These are phyloP conservation scores for Mortierella sp. DNA, from an alignment of 371 early-diverging fungal genomes.

Conservation along the genomic window DNA sequence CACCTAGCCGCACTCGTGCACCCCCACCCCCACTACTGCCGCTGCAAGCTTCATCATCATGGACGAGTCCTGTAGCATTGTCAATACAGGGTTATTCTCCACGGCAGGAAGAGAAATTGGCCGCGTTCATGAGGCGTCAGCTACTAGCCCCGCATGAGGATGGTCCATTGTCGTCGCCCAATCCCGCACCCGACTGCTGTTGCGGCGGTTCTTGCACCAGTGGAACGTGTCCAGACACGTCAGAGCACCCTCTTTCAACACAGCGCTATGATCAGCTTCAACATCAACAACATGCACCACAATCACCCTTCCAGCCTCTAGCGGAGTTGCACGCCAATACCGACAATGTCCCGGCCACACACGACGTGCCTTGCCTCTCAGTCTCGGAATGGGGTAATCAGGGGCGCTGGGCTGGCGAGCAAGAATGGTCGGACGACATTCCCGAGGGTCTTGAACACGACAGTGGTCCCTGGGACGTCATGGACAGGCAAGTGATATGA, in stretches of 20 bases:
- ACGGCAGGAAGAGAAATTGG: constrained; percentile 46
- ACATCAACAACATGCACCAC: constrained; percentile 7
- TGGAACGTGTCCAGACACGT: constrained; percentile 4
- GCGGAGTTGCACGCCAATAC: constrained; percentile 14
- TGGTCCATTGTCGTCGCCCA: constrained; percentile 18
- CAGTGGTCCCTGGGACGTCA: constrained; percentile 38
- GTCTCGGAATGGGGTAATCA: constrained; percentile 47
- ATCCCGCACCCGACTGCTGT: constrained; percentile 1
- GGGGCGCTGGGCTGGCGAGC: constrained; percentile 44
- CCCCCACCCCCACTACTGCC: background rate
- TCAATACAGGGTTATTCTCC: constrained; percentile 51
- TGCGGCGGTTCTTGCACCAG: constrained; percentile 17
- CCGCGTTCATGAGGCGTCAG: constrained; percentile 48
- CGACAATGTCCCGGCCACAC: constrained; percentile 38
- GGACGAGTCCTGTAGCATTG: constrained; percentile 42
- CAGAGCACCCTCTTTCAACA: no score
- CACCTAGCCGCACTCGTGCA: constrained; percentile 15
- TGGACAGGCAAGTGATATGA: constrained; percentile 38
- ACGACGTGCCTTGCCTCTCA: constrained; percentile 34
- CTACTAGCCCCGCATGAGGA: constrained; percentile 50
- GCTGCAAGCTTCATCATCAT: constrained; percentile 4
- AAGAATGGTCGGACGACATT: constrained; percentile 45
- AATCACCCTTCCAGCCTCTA: constrained; percentile 3
- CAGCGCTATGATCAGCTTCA: no score
- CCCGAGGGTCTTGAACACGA: constrained; percentile 52